Base-by-base conservation (phyloP, 2,329 filamentous ascomycete species). In the Hypoxylon rubiginosum region DNA sequence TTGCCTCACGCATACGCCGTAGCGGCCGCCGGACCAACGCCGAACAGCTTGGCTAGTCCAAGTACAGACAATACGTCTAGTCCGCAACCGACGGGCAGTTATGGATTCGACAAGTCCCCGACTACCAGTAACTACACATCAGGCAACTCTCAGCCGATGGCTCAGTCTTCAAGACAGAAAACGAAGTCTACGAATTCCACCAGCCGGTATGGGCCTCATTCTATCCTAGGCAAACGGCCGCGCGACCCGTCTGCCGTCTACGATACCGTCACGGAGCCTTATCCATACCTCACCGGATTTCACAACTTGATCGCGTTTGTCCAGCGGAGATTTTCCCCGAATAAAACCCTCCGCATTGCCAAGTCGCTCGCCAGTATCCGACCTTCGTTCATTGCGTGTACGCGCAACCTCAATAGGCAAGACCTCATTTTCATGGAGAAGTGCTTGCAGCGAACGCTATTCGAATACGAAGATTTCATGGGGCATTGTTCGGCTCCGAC, bases 381-480 rank as follows among this genome's bases (percentile, higher is more conserved):
- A 7, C 95, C 96, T 1, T 96, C 94, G 0, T 96, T 99, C 76
- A 95, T 98, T 68, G 91, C 94, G 10, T 97, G 93, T 67, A 97
- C 93, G 19, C 92, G 92, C 74, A 94, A 93, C n/a, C 83, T 98
- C 66, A 94, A 93, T 69, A 85, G 90, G 17, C 91, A 96, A 74
- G 96, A 99, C 78, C 84, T 98, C 28, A 90, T 99, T 21, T 97
- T 98, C 78, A 97, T 97, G 92, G 96, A 99, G 79, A 97, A 97
- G 80, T 97, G 92, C 74, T 93, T 98, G 76, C 96, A 99, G 79
- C 89, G 96, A 39, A 97, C 93, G 0, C 84, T 98, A 10, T 93
- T 94, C 75, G 94, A 97, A 77, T 97, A 97, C 74, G 93, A 98
- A 76, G 93, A 97, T 70, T 96, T 97, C 71, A 92, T 97, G 82